A percentile compares a stretch with the other conserved stretches of the same genome.
Conservation (phyloP, 345 rosid genomes). For the Lenwebbia sp. region DNA sequence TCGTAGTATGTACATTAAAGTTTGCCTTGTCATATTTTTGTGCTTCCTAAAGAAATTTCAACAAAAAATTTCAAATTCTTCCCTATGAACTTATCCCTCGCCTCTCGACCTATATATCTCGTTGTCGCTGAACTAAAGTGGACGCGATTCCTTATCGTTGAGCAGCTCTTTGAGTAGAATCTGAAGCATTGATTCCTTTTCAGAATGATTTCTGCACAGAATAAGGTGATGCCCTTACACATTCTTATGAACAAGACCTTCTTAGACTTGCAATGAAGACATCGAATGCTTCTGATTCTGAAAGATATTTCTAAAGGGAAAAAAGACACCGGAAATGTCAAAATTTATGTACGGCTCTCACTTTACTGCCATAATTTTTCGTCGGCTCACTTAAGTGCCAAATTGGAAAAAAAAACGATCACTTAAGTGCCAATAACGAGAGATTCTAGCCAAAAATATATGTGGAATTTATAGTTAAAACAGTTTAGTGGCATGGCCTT, state of each 20-base stretch:
- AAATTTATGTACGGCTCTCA: too few relatives aligned
- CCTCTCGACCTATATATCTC: background rate
- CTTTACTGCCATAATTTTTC: too few relatives aligned
- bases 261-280: background rate
- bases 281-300: background rate
- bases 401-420: too few relatives aligned
- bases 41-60: background rate
- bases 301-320: background rate
- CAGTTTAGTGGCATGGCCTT: too few relatives aligned
- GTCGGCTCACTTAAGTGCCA: too few relatives aligned
- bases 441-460: too few relatives aligned
- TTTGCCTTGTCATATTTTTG: background rate
- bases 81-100: background rate
- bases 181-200: background rate
- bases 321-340: too few relatives aligned
- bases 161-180: background rate
- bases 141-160: background rate
- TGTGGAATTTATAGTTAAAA: too few relatives aligned
- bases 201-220: background rate
- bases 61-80: background rate
- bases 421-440: too few relatives aligned
- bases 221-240: background rate
- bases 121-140: background rate
- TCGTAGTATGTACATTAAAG: background rate
- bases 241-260: background rate